Conservation (phyloP, 164 flowering plant genomes). For the Magnolia changhungtana region DNA sequence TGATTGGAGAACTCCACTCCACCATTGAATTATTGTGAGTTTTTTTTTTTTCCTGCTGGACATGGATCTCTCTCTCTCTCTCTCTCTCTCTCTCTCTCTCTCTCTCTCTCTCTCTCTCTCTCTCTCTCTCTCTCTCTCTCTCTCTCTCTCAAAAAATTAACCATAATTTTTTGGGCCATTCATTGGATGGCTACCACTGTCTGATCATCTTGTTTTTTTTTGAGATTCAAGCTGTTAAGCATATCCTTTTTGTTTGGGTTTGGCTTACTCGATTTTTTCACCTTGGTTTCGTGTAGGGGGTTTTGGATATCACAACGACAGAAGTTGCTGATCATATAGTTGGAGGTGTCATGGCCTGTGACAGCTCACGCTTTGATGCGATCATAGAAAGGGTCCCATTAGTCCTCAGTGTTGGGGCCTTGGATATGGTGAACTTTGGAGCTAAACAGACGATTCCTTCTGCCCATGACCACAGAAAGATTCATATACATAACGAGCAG, state of each 20-base stretch:
- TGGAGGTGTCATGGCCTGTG: conserved; percentile 99
- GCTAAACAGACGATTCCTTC: conserved; percentile 69
- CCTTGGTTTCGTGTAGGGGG: conserved; percentile 47
- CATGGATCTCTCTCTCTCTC: not conserved
- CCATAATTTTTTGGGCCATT: too few species aligned
- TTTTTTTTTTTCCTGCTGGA: not conserved
- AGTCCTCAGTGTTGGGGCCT: conserved; percentile 84
- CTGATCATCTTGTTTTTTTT: too few species aligned
- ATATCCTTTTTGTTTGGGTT: not conserved
- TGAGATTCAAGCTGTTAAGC: not conserved
- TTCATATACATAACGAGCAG: conserved; percentile 79
- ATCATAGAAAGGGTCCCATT: conserved; percentile 74
- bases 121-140: too few species aligned
- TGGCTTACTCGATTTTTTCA: not conserved
- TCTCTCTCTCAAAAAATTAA: too few species aligned
- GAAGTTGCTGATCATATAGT: conserved; percentile 92
- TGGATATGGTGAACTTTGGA: conserved; percentile 97
- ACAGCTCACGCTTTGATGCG: conserved; percentile 83
- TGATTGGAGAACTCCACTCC: not conserved
- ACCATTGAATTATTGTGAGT: not conserved
- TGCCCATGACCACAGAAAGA: conserved; percentile 50
- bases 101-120: too few species aligned
- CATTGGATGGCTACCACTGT: too few species aligned
- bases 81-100: too few species aligned
- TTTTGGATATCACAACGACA: conserved; percentile 91